Base-by-base conservation (phyloP, 345 rosid genomes). In the Arabis hirsuta region DNA sequence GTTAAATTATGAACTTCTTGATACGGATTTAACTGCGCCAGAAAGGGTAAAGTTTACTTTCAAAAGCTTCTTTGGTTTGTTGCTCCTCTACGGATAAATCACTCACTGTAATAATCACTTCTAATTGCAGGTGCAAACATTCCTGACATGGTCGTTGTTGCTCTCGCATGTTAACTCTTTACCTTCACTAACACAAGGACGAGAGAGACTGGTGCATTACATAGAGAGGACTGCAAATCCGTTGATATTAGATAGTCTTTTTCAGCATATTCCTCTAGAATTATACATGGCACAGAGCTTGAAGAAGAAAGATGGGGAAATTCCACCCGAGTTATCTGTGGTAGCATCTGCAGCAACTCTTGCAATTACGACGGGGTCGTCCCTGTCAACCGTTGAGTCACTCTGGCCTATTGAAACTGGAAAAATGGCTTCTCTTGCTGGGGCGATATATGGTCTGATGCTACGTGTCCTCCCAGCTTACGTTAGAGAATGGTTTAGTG, bases 401-500 rank as follows among this genome's bases (percentile, higher is more conserved):
- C 88, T 94, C 69, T 89, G 97, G 97, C 95, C 96, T 39, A 76
- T 84, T 62, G 84, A 85, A 55, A 72, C 88, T 6, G 69, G 63
- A 45, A 91, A 83, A 66, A 69, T 91, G 87, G 89, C 98, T 59
- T 69, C 82, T 5, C 90, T 94, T 78, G 90, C 98, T 71, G 98
- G 91, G 62, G 93, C 93, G 27, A 66, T 91, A 65, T 94, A 83
- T 46, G 98, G 97, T 77, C 61, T 94, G 82, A 85, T 91, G 93
- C 87, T 94, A 52, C 78, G 86, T 50, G 81, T 91, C 80, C 90
- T 94, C 73, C 98, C 98, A 67, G 97, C 98, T 57, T 94, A 88
- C 63, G 97, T 94, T 56, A 87, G 98, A 78, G 85, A 83, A 19
- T 94, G 98, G 98, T 94, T 91, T 71, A 82, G 84, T 48, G 86